Base-by-base conservation (phyloP, 495 filamentous ascomycete species). In the Terfezia claveryi region DNA sequence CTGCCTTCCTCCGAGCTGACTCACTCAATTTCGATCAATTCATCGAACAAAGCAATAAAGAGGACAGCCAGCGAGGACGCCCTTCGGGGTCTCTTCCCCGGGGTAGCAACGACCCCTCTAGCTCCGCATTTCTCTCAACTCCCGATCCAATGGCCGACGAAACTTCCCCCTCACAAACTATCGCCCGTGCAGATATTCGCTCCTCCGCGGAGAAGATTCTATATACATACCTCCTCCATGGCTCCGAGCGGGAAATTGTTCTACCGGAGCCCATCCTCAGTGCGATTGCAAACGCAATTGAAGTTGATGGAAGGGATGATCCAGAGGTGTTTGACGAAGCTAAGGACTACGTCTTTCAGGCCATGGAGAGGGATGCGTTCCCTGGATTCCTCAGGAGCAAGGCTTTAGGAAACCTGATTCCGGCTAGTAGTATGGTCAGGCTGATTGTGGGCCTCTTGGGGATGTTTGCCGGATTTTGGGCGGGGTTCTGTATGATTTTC, bases 321-420 rank as follows among this genome's bases (percentile, higher is more conserved):
- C 91, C 91, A 1, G 91, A 96, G 65, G 80, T 99, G 10, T 99
- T 99, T 59, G 89, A 95, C 65, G 80, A 82, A 2, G 91, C 91
- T 27, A 96, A 96, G 68, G 92, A 99, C 70, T 99, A 96, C 66
- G 89, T 94, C 50, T 99, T 95, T 68, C 92, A 96, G 65, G 91
- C 91, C 3, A 99, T 99, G 92, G 91, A 99, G 68, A 80, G 92
- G 46, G 91, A 96, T 69, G 91, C 91, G 12, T 98, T 94, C 68
- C 91, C 91, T 4, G 88, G 88, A 23, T 98, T 98, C 73, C 76
- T 98, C 58, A 80, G 86, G 61, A 81, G 83, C 62, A 95, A 95
- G 71, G 91, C 88, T 8, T 74, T 98, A 12, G 92, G 92, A 44
- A 98, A 98, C 63, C 72, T 98, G 1, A 85, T 96, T 20, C 91